Conservation (phyloP, 1,284 basidiomycete genomes). For the Mycena citricolor region DNA sequence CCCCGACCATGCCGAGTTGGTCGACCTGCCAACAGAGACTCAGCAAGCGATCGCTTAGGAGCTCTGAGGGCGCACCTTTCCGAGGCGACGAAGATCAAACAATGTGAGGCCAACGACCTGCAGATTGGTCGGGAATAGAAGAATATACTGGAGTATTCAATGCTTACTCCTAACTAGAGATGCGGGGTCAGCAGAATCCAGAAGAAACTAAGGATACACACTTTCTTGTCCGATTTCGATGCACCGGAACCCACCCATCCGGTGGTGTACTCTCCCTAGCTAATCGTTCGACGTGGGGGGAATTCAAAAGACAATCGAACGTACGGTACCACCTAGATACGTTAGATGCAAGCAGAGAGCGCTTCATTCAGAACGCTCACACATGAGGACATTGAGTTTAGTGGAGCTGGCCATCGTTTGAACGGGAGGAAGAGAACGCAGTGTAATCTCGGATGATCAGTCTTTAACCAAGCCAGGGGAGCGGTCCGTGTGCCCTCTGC, state of each 20-base stretch:
- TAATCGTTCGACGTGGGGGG: background rate
- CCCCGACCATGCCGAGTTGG: conserved; percentile 79
- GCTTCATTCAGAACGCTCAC: conserved; percentile 37
- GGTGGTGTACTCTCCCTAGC: conserved; percentile 87
- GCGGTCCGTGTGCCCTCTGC: no score
- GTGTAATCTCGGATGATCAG: no score
- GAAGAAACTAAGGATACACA: conserved; percentile 25
- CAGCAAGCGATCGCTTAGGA: conserved; percentile 2
- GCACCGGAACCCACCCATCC: conserved; percentile 90
- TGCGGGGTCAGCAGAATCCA: background rate
- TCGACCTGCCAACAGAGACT: conserved; percentile 47
- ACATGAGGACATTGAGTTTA: conserved; percentile 75
- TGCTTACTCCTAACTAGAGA: conserved; percentile 65
- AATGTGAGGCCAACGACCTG: conserved; percentile 89
- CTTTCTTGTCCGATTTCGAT: conserved; percentile 94
- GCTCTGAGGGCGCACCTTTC: conserved; percentile 81
- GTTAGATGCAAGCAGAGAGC: conserved; percentile 13
- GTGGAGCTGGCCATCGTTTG: conserved; percentile 27
- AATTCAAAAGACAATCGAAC: conserved; percentile 23
- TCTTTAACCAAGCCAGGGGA: no score
- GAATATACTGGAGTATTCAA: conserved; percentile 4
- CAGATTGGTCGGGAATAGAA: conserved; percentile 14
- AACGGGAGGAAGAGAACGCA: background rate
- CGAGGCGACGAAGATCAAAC: conserved; percentile 85
- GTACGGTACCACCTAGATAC: conserved; percentile 65